These are phyloP conservation scores for Thermothelomyces thermophilus DNA, from an alignment of 2,329 filamentous ascomycete genomes.

Conservation along the genomic window DNA sequence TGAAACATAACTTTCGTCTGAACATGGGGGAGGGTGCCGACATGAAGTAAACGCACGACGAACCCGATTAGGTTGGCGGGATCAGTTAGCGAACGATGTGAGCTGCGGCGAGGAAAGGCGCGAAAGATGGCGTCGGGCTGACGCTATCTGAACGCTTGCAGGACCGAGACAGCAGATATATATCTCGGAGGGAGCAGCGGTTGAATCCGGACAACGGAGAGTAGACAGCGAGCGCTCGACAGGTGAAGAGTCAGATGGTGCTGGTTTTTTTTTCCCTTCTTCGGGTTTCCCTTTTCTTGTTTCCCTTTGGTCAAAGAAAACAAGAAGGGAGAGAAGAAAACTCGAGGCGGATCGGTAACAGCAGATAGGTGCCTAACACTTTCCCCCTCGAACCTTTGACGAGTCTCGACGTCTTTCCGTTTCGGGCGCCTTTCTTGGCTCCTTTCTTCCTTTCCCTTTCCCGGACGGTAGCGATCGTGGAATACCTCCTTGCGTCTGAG, in stretches of 20 bases:
- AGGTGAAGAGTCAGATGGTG: not conserved
- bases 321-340: too few species aligned
- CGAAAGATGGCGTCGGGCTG: slow-evolving; percentile 9
- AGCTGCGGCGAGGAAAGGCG: slow-evolving; percentile 18
- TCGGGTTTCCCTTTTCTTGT: too few species aligned
- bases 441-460: slow-evolving; percentile 19
- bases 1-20: not conserved
- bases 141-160: slow-evolving; percentile 10
- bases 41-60: slow-evolving; percentile 24
- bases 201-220: not conserved
- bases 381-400: not conserved
- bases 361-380: not conserved
- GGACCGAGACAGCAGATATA: not conserved
- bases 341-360: not conserved
- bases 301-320: too few species aligned
- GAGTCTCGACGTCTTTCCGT: slow-evolving; percentile 4
- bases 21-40: slow-evolving; percentile 9
- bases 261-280: too few species aligned
- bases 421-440: slow-evolving; percentile 4
- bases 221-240: not conserved
- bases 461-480: slow-evolving; percentile 36
- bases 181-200: not conserved
- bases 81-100: slow-evolving; percentile 24
- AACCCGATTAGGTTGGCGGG: slow-evolving; percentile 15
- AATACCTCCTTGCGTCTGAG: slow-evolving; percentile 15